Evolutionary conservation across 176 grass and related monocot species (phyloP).

Genomic region (Aegilops longissima): DNA sequence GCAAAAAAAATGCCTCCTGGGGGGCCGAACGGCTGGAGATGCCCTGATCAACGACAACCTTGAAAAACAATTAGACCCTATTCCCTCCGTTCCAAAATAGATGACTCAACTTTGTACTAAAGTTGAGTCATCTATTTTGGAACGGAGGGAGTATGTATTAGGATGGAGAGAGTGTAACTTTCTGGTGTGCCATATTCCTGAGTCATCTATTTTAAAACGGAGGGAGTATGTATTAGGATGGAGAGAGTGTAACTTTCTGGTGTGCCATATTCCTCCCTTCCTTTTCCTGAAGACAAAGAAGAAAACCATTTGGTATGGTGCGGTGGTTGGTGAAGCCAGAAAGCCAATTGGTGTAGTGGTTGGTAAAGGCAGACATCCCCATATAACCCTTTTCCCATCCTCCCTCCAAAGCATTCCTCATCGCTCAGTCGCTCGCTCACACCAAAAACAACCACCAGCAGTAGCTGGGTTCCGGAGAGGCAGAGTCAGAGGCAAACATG

Average conservation of each 20-base stretch:
- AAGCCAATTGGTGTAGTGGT: slow-evolving; percentile 34
- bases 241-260: background rate
- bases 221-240: too few relatives aligned
- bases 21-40: too few relatives aligned
- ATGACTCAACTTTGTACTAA: too few relatives aligned
- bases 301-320: slow-evolving; percentile 14
- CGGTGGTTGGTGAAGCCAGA: slow-evolving; percentile 46
- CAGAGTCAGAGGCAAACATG: slow-evolving; percentile 29
- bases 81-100: too few relatives aligned
- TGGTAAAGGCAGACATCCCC: slow-evolving; percentile 21
- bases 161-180: background rate
- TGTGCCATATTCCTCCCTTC: background rate
- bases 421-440: background rate
- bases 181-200: background rate
- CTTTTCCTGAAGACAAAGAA: background rate
- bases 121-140: too few relatives aligned
- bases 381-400: slow-evolving; percentile 40
- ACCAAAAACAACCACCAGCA: background rate
- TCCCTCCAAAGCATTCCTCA: background rate
- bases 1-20: too few relatives aligned
- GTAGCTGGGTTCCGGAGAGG: background rate
- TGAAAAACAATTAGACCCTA: too few relatives aligned
- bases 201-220: too few relatives aligned
- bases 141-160: too few relatives aligned
- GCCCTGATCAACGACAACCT: too few relatives aligned